Base-by-base conservation (phyloP, 106 monocot genomes). In the Acorus gramineus region DNA sequence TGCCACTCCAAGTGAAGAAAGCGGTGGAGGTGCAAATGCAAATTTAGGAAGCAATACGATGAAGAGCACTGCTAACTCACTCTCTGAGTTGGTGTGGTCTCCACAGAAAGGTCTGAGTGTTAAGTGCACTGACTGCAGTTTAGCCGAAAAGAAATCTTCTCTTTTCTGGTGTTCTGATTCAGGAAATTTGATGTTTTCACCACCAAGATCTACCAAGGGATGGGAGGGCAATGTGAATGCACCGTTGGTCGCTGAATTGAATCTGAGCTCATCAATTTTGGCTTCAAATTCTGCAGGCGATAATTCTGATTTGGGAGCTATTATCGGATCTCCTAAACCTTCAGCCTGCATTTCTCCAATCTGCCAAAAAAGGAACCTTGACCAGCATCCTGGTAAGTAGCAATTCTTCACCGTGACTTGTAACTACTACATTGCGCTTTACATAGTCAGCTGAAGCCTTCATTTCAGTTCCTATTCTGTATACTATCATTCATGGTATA, bases 31-130 rank as follows among this genome's bases (percentile, higher is more conserved):
- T 84, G 71, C 72, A 76, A 79, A 84, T 88, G 78, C 75, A 73
- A 55, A 60, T 69, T 53, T 57, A 62, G 61, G 54, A n/a, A 42
- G 53, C 12, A 66, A 76, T 49, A 73, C 68, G 64, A 67, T 83
- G 53, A 50, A 69, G 6, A 49, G 68, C 62, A 52, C 77, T 8
- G 11, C 64, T 56, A 58, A 50, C 60, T 73, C 84, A 60, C 47
- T 84, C 48, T 81, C 78, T 61, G 88, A 84, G 70, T 65, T 89
- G 28, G 80, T 77, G 12, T 81, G 84, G 84, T 81, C 76, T 49
- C 73, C 77, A 66, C 53, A 65, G 11, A 67, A 84, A 70, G 83
- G 81, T 50, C 62, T 84, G 14, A 73, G 76, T 68, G 61, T 81
- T 68, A 85, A 69, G 72, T 73, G 66, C 54, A 59, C 74, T 14